Evolutionary conservation across 179 eudicot genomes (phyloP), one percentile per base, ranked within the genome.

Genomic region (Dionaea muscipula): DNA sequence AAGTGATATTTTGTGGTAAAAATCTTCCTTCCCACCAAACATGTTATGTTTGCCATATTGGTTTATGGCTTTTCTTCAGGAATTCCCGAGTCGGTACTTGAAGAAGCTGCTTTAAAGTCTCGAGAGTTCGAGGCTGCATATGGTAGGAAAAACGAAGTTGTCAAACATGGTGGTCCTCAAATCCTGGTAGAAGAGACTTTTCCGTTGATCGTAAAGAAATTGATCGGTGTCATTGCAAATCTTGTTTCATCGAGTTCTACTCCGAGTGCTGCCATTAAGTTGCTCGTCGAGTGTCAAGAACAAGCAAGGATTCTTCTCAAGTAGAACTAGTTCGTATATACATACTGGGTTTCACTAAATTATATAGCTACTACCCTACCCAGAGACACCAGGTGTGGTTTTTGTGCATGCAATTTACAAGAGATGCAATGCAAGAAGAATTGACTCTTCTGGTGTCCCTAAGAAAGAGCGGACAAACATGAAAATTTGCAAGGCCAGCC

Each of bases 41-140:
- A 43, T 18, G 10, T n/a, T 21, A 43, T 3, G 17, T 3, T 12
- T 2, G 12, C 4, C 3, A 12, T 11, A 4, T 12, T 9, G 17
- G 43, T 39, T 39, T 14, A 16, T 39, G 33, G 2, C 25, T 45
- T 26, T 49, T 45, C 70, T 69, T 49, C 79, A 91, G 98, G 98
- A 47, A 79, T 91, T 65, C 98, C 98, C 3, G 85, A 82, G 52
- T 44, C 75, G 45, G 73, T 91, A 61, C 85, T 91, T 40, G 65
- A 23, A 26, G 78, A 61, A 63, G 98, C 98, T 60, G 83, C 89
- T 40, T 67, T 70, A 35, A 91, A 84, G 72, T 91, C 98, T 10
- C 71, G 65, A 62, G 98, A 84, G 62, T 87, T 91, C 59, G 98
- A 91, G 72, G 75, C 64, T 53, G 73, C 38, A 48, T 87, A 80